Evolutionary conservation across 495 filamentous ascomycete genomes (phyloP).

Genomic region (Podospora anserina): DNA sequence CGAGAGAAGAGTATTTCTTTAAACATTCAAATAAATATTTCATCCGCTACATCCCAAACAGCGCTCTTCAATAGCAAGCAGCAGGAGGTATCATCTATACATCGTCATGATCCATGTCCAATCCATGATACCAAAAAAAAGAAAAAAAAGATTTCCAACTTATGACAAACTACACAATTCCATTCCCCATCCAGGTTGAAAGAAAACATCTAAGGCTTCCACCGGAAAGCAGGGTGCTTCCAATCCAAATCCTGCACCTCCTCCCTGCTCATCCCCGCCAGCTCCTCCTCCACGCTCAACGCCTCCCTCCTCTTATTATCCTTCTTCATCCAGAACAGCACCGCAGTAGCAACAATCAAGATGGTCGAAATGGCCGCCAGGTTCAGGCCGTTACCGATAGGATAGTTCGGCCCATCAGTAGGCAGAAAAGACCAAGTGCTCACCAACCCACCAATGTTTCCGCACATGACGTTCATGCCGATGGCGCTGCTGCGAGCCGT

Average conservation of each 20-base stretch:
- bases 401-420: slow-evolving; percentile 64
- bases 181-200: background rate
- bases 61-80: no score
- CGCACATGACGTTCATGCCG: slow-evolving; percentile 61
- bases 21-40: no score
- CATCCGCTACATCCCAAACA: no score
- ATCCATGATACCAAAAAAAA: background rate
- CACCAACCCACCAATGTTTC: slow-evolving; percentile 68
- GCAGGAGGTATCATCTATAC: background rate
- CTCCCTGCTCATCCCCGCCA: slow-evolving; percentile 52
- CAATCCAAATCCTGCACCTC: slow-evolving; percentile 68
- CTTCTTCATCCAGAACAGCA: slow-evolving; percentile 60
- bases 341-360: slow-evolving; percentile 44
- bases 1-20: no score
- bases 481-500: slow-evolving; percentile 65
- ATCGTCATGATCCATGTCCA: background rate
- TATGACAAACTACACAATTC: background rate
- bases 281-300: slow-evolving; percentile 51
- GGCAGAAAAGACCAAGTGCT: slow-evolving; percentile 68
- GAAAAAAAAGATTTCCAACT: background rate
- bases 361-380: slow-evolving; percentile 57
- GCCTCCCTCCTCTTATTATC: slow-evolving; percentile 58
- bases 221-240: slow-evolving; percentile 68
- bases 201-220: slow-evolving; percentile 44
- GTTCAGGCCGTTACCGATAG: slow-evolving; percentile 71